Percentiles rank a stretch among this genome's conserved stretches.
These are phyloP conservation scores for Emmonsia crescens DNA, from an alignment of 2,329 filamentous ascomycete genomes.

Conservation along the genomic window DNA sequence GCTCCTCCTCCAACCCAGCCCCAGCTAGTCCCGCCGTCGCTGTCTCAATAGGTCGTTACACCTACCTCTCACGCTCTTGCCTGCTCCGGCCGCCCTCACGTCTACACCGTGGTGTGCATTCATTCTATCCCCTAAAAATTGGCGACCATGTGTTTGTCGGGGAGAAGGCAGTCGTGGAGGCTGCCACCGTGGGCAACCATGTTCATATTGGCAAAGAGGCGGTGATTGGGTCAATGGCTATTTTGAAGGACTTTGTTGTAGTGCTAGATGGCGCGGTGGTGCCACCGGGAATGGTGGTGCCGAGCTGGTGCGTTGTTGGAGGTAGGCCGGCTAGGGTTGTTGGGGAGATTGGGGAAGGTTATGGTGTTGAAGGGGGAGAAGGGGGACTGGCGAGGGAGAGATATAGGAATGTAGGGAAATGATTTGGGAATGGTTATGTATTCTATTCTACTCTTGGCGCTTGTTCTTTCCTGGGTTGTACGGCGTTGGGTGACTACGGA, in stretches of 20 bases:
- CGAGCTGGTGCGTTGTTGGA: slow-evolving; percentile 84
- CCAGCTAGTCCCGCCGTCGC: slow-evolving; percentile 35
- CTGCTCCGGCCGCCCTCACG: slow-evolving; percentile 75
- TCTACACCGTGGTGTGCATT: slow-evolving; percentile 57
- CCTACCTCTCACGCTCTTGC: slow-evolving; percentile 69
- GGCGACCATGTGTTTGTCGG: slow-evolving; percentile 92
- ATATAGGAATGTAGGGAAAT: slow-evolving; percentile 29
- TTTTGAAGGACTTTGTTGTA: slow-evolving; percentile 87
- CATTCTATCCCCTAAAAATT: slow-evolving; percentile 74
- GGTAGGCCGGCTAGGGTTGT: slow-evolving; percentile 69
- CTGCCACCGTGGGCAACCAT: slow-evolving; percentile 71
- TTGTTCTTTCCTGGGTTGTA: not conserved
- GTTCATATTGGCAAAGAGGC: slow-evolving; percentile 72
- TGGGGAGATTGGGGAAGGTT: slow-evolving; percentile 55
- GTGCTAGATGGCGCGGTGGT: slow-evolving; percentile 77
- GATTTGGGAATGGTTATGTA: slow-evolving; percentile 3
- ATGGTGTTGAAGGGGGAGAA: slow-evolving; percentile 37
- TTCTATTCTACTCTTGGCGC: not conserved
- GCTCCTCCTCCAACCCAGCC: slow-evolving; percentile 16
- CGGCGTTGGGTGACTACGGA: not conserved
- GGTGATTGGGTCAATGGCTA: slow-evolving; percentile 73
- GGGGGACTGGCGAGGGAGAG: slow-evolving; percentile 34
- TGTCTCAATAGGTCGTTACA: slow-evolving; percentile 84
- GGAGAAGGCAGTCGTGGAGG: slow-evolving; percentile 62
- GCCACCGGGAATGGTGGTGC: slow-evolving; percentile 80